Evolutionary conservation across 805 yeast species (phyloP).

Genomic region (Pichia membranifaciens): DNA sequence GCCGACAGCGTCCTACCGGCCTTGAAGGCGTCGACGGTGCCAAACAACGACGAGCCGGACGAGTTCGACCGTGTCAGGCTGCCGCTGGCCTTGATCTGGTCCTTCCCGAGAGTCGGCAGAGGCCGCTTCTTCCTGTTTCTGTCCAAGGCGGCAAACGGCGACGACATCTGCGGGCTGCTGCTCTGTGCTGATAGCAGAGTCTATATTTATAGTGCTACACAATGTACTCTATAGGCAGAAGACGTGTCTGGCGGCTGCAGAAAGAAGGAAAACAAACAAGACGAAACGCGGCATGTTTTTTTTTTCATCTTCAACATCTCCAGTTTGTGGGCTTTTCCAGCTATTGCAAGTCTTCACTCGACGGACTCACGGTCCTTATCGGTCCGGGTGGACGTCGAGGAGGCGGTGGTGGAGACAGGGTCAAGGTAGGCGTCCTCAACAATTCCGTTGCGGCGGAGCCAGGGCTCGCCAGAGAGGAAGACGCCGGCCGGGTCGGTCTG

Average conservation of each 20-base stretch:
- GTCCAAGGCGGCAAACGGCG: conserved; percentile 17
- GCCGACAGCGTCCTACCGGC: not conserved
- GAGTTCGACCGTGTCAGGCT: conserved; percentile 2
- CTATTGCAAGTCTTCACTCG: no score
- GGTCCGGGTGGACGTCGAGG: no score
- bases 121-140: conserved; percentile 2
- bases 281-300: no score
- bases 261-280: not conserved
- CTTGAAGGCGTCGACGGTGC: not conserved
- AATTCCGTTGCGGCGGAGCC: conserved; percentile 82
- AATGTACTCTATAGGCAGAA: no score
- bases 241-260: no score
- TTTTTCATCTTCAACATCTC: no score
- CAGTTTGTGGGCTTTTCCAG: no score
- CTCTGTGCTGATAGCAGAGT: no score
- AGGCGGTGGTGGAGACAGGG: no score
- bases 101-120: no score
- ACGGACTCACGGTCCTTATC: no score
- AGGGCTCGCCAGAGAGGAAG: conserved; percentile 67
- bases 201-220: no score
- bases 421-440: conserved; percentile 27
- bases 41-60: conserved; percentile 2
- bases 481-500: conserved; percentile 77
- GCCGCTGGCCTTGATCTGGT: not conserved
- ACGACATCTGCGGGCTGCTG: not conserved